phyloP scores from a whole-genome alignment of 2,329 filamentous ascomycete species.

The Mycocentrospora acerina region DNA sequence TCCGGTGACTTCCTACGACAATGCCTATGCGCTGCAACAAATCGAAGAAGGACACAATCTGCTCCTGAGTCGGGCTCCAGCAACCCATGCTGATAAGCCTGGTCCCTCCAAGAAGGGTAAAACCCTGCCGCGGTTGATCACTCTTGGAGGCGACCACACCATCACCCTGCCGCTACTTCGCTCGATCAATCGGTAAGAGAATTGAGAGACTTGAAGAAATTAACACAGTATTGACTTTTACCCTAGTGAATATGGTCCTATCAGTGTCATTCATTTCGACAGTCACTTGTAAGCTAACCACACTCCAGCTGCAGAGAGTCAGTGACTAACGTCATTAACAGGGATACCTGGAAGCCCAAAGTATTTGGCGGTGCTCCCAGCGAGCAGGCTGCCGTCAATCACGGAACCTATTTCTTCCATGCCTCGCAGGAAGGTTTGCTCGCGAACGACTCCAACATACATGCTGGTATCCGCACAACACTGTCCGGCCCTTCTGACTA shows the following conservation, averaged over 20 bases:
- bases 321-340: slow-evolving; percentile 8
- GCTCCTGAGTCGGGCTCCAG: slow-evolving; percentile 69
- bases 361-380: slow-evolving; percentile 82
- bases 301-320: slow-evolving; percentile 11
- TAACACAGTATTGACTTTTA: neutral
- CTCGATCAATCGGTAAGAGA: slow-evolving; percentile 56
- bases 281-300: slow-evolving; percentile 54
- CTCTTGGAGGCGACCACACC: slow-evolving; percentile 65
- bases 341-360: slow-evolving; percentile 72
- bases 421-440: slow-evolving; percentile 76
- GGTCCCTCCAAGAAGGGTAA: slow-evolving; percentile 72
- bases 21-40: slow-evolving; percentile 76
- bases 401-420: slow-evolving; percentile 88
- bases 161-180: slow-evolving; percentile 60
- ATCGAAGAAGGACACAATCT: slow-evolving; percentile 83
- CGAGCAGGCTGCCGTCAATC: slow-evolving; percentile 75
- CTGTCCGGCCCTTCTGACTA: slow-evolving; percentile 78
- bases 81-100: slow-evolving; percentile 65
- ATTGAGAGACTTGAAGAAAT: too few species aligned
- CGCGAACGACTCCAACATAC: slow-evolving; percentile 81
- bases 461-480: slow-evolving; percentile 83
- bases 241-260: slow-evolving; percentile 62
- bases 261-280: slow-evolving; percentile 66
- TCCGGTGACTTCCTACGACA: slow-evolving; percentile 85
- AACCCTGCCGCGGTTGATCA: slow-evolving; percentile 79